Percentiles rank a stretch among this genome's conserved stretches.
Conservation (phyloP, 2,329 filamentous ascomycete species). For the Pseudogymnoascus sp. region DNA sequence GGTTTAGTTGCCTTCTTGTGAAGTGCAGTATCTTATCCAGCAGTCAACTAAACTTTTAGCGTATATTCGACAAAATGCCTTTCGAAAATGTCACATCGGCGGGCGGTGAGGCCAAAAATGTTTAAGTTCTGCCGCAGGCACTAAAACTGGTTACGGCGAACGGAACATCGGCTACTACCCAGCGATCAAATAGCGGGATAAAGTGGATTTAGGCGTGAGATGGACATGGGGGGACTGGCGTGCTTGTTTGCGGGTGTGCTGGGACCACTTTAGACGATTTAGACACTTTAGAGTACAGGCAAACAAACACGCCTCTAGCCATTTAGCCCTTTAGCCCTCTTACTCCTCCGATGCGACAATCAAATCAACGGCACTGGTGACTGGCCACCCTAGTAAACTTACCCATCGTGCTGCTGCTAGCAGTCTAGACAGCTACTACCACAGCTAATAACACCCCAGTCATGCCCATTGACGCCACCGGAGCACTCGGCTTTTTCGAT, state of each 20-base stretch:
- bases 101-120: slow-evolving; percentile 12
- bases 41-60: not conserved
- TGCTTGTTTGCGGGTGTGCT: not conserved
- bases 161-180: not conserved
- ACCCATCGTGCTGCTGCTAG: not conserved
- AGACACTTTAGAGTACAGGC: not conserved
- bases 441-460: not conserved
- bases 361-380: not conserved
- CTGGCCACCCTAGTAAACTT: not conserved
- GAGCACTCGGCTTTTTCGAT: not conserved
- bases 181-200: not conserved
- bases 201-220: not conserved
- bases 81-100: slow-evolving; percentile 10
- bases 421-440: not conserved
- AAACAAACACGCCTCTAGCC: too few relatives aligned
- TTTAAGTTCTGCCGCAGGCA: slow-evolving; percentile 16
- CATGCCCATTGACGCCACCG: not conserved
- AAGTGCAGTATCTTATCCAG: slow-evolving; percentile 12
- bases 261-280: not conserved
- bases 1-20: not conserved
- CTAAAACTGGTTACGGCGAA: not conserved
- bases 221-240: not conserved
- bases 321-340: too few relatives aligned
- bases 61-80: not conserved
- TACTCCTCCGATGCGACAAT: not conserved